Base-by-base conservation (phyloP, 73 alveolate species). In the Symbiodinium pilosum region DNA sequence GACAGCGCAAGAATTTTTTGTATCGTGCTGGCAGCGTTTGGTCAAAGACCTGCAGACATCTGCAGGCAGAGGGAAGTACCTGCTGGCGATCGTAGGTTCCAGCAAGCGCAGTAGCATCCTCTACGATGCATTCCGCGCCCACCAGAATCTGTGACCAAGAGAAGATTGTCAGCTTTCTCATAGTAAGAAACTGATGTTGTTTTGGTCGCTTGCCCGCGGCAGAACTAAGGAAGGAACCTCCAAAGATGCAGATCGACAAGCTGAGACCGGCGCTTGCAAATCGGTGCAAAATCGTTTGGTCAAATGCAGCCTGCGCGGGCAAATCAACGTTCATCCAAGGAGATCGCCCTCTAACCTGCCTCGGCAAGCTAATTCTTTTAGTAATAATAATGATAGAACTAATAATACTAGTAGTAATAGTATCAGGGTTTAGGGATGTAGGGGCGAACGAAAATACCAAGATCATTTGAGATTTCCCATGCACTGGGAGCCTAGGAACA, bases 121-220 rank as follows among this genome's bases (percentile, higher is more conserved):
- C 64, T 87, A 56, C 7, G 94, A 87, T 59, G 84, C 86, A 6
- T 87, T 87, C 86, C 85, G 94, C 12, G 94, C 86, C 30, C 71
- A 87, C 59, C 94, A 87, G 94, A n/a, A n/a, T n/a, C n/a, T n/a
- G n/a, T n/a, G n/a, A n/a, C n/a, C n/a, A n/a, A n/a, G n/a, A n/a
- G n/a, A n/a, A n/a, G n/a, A n/a, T n/a, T n/a, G n/a, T n/a, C n/a
- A n/a, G n/a, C n/a, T n/a, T n/a, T n/a, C n/a, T n/a, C n/a, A n/a
- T n/a, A n/a, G n/a, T n/a, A n/a, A n/a, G n/a, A n/a, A n/a, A n/a
- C n/a, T n/a, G n/a, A n/a, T n/a, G n/a, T n/a, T n/a, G n/a, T n/a
- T n/a, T n/a, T n/a, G n/a, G n/a, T n/a, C n/a, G n/a, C n/a, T n/a
- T n/a, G n/a, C n/a, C n/a, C n/a, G n/a, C n/a, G n/a, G n/a, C n/a